Percentiles rank a stretch among this genome's conserved stretches.
Evolutionary conservation across 495 filamentous ascomycete species (phyloP).

Genomic region (Aspergillus conjunctus): DNA sequence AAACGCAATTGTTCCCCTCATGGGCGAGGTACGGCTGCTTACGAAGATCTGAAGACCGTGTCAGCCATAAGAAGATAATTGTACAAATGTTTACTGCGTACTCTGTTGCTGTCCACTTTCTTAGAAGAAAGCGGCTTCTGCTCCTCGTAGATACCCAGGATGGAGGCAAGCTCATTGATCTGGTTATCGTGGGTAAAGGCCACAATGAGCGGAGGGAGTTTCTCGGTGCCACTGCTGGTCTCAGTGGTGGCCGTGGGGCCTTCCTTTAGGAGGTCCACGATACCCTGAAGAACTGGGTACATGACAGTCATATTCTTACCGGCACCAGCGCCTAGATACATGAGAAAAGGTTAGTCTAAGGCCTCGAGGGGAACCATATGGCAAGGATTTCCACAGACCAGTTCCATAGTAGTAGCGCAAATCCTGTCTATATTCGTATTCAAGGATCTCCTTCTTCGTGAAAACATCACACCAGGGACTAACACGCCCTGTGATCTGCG

Average conservation of each 20-base stretch:
- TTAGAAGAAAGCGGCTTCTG: conserved; percentile 40
- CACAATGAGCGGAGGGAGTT: conserved; percentile 50
- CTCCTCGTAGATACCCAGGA: conserved; percentile 56
- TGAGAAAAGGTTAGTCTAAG: background rate
- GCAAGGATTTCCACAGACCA: conserved; percentile 5
- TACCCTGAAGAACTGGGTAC: conserved; percentile 33
- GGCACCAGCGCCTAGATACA: conserved; percentile 46
- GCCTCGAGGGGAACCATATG: background rate
- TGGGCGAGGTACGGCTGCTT: conserved; percentile 49
- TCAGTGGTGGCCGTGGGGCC: conserved; percentile 44
- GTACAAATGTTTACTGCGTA: conserved; percentile 30
- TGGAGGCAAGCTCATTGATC: conserved; percentile 55
- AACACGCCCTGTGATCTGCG: conserved; percentile 55
- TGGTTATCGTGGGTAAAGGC: conserved; percentile 63
- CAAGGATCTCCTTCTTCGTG: conserved; percentile 50
- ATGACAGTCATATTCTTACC: conserved; percentile 21
- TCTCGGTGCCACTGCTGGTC: conserved; percentile 39
- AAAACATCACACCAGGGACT: conserved; percentile 59
- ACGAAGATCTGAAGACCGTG: conserved; percentile 37
- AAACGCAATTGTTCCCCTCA: conserved; percentile 58
- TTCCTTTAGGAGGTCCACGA: conserved; percentile 48
- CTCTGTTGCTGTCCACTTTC: conserved; percentile 17
- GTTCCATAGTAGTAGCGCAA: conserved; percentile 60
- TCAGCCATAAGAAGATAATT: too few relatives aligned
- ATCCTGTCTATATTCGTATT: conserved; percentile 63